Percentiles rank a stretch among this genome's conserved stretches.
phyloP scores from a whole-genome alignment of 163 green algal genomes.

The Chlamydomonas reinhardtii region DNA sequence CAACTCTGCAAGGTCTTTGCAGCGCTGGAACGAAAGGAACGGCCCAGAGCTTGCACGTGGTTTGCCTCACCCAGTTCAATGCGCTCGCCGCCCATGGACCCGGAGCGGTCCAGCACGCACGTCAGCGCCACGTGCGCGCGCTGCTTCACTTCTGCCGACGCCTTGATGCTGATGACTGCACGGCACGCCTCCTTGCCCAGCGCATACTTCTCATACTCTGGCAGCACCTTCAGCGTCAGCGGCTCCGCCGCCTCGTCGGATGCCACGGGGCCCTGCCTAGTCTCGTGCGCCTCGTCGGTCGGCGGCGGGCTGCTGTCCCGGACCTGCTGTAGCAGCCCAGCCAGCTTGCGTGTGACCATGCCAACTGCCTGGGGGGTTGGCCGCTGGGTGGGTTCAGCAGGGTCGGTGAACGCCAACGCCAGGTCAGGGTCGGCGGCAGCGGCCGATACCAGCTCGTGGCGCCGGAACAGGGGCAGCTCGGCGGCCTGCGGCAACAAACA shows the following conservation, averaged over 20 bases:
- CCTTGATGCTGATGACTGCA: conserved; percentile 21
- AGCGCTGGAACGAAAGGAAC: no score
- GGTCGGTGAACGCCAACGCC: not conserved
- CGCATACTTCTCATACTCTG: conserved; percentile 70
- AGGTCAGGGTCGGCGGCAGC: not conserved
- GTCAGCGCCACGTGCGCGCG: conserved; percentile 52
- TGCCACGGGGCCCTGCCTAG: conserved; percentile 62
- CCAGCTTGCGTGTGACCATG: no score
- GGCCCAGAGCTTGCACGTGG: no score
- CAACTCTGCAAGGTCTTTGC: no score
- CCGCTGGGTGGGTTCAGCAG: no score
- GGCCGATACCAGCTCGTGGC: conserved; percentile 4
- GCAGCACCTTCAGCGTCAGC: conserved; percentile 71
- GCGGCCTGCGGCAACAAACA: not conserved
- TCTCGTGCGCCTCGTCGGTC: no score
- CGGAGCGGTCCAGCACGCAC: conserved; percentile 56
- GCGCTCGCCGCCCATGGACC: conserved; percentile 49
- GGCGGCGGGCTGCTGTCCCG: no score
- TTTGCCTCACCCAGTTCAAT: conserved; percentile 43
- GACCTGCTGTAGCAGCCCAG: not conserved
- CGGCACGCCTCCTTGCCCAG: conserved; percentile 46
- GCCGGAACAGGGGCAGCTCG: not conserved
- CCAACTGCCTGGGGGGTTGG: no score
- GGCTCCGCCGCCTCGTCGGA: not conserved
- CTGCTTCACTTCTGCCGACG: not conserved